phyloP scores from a whole-genome alignment of 2,329 filamentous ascomycete species.

The Exophiala dermatitidis region DNA sequence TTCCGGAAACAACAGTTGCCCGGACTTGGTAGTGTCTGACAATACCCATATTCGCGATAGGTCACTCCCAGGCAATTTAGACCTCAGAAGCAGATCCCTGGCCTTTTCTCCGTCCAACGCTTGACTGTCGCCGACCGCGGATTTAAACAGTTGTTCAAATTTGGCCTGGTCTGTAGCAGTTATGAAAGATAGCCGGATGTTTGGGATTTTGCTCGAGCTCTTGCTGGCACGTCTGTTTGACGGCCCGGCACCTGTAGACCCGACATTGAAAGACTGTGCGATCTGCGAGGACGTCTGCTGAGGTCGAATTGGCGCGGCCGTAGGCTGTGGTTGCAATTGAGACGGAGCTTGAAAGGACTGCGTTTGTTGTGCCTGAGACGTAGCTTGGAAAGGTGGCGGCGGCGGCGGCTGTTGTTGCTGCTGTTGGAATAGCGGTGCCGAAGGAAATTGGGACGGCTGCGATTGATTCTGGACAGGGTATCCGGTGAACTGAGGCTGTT shows the following conservation, averaged over 20 bases:
- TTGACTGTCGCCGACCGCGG: slow-evolving; percentile 75
- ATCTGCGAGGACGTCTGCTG: slow-evolving; percentile 57
- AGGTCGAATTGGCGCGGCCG: slow-evolving; percentile 47
- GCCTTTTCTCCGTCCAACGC: slow-evolving; percentile 89
- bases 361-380: slow-evolving; percentile 37
- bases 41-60: slow-evolving; percentile 93
- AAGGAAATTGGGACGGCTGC: slow-evolving; percentile 46
- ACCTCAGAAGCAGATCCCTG: slow-evolving; percentile 78
- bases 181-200: slow-evolving; percentile 90
- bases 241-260: slow-evolving; percentile 46
- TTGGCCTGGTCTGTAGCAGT: slow-evolving; percentile 90
- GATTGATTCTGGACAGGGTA: slow-evolving; percentile 43
- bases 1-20: slow-evolving; percentile 92
- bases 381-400: slow-evolving; percentile 53
- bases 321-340: slow-evolving; percentile 47
- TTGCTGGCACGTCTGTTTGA: slow-evolving; percentile 55
- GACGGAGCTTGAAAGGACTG: slow-evolving; percentile 39
- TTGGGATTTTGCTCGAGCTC: slow-evolving; percentile 70
- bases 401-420: slow-evolving; percentile 37
- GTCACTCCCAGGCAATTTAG: slow-evolving; percentile 77
- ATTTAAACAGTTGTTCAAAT: slow-evolving; percentile 97
- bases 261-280: slow-evolving; percentile 54
- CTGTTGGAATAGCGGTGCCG: not conserved
- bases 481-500: slow-evolving; percentile 56
- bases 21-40: slow-evolving; percentile 91